These are phyloP conservation scores for Metschnikowia lachancei DNA, from an alignment of 805 yeast genomes.

Conservation along the genomic window DNA sequence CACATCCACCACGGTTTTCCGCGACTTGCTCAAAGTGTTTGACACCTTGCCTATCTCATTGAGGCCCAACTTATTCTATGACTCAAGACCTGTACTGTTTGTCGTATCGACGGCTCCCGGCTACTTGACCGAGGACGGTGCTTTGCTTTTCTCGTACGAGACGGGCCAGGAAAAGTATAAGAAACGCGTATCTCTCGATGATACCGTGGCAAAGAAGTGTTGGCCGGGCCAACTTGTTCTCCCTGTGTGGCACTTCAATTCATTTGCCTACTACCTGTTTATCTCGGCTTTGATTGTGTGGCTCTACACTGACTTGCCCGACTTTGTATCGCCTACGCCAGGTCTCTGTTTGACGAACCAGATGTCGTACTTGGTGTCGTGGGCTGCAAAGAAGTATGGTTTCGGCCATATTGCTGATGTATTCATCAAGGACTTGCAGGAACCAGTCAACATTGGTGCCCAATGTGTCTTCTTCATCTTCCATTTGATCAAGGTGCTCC, in stretches of 20 bases:
- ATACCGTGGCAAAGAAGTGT: conserved; percentile 53
- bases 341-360: conserved; percentile 77
- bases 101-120: conserved; percentile 69
- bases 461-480: conserved; percentile 69
- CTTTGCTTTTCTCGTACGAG: conserved; percentile 62
- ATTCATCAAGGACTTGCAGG: conserved; percentile 48
- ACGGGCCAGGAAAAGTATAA: conserved; percentile 48
- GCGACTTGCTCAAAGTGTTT: conserved; percentile 60
- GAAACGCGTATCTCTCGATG: conserved; percentile 44
- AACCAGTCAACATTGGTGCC: conserved; percentile 39
- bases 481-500: conserved; percentile 61
- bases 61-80: conserved; percentile 76
- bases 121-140: conserved; percentile 77
- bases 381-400: conserved; percentile 34
- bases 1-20: conserved; percentile 55
- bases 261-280: conserved; percentile 41
- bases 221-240: conserved; percentile 91
- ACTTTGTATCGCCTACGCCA: conserved; percentile 85
- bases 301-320: conserved; percentile 94
- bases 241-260: conserved; percentile 63
- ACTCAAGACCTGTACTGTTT: conserved; percentile 62
- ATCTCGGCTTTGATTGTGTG: conserved; percentile 52
- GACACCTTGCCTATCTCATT: conserved; percentile 66
- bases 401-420: conserved; percentile 42
- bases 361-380: conserved; percentile 28